Base-by-base conservation (phyloP, 805 yeast genomes). In the Lipomyces oligophaga region DNA sequence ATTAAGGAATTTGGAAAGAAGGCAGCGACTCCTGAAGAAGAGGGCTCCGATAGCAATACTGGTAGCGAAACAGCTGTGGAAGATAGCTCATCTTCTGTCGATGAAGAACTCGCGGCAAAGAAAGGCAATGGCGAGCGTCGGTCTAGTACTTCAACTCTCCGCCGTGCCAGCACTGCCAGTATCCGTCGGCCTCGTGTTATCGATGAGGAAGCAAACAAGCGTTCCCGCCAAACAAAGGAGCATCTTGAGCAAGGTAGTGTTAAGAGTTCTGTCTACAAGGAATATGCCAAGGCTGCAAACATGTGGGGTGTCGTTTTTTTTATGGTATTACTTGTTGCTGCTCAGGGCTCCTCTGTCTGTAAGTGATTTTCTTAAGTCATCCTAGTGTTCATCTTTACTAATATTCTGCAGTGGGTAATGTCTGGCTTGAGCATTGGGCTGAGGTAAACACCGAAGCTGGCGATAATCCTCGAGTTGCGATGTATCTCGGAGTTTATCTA, bases 341-440 rank as follows among this genome's bases (percentile, higher is more conserved):
- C 62, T n/a, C 60, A 53, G 46, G 58, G 55, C 20, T 34, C 55
- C 25, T 53, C 57, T 25, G 62, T 59, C 22, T 36, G 63, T 58
- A 28, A 57, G 62, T 18, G 56, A 83, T n/a, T 38, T 75, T 4
- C 74, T 85, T 0, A 83, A 78, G 75, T 62, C 74, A 8, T 60
- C 80, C 40, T 80, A 47, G 90, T 41, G 68, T 69, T 36, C 18
- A 26, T 15, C 5, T 5, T 15, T 25, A 28, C 45, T 49, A 34
- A 49, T 34, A 6, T 10, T 20, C 6, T 49, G n/a, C 42, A 49
- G 56, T 55, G 39, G 80, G 88, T 30, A 88, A 82, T 63, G 77
- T 90, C 43, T 93, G 99, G 99, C 77, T 93, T 60, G 93, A 93
- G 65, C 86, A 86, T 65, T 93, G 98, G 98, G 85, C 97, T 10